Conservation (phyloP, 257 asterid genomes). For the Cordia subcordata region DNA sequence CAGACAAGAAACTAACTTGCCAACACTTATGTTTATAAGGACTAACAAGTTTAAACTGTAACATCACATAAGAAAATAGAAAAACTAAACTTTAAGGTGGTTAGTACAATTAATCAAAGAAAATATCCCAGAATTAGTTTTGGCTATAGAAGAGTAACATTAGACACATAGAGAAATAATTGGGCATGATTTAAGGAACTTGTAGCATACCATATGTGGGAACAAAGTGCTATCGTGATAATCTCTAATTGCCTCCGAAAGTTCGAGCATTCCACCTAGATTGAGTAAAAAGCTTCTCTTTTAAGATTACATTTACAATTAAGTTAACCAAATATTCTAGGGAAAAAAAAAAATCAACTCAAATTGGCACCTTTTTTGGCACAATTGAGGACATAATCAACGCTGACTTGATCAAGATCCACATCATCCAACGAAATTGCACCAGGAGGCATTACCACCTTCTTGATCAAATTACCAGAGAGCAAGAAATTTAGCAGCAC, state of each 20-base stretch:
- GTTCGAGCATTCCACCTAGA: conserved; percentile 84
- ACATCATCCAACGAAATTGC: conserved; percentile 96
- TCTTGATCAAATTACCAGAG: conserved; percentile 83
- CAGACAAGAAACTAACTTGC: too few relatives aligned
- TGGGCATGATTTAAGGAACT: background rate
- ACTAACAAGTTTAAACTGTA: too few relatives aligned
- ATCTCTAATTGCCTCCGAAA: conserved; percentile 91
- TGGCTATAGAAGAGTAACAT: too few relatives aligned
- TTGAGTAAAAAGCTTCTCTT: conserved; percentile 12
- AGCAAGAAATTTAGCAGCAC: conserved; percentile 73
- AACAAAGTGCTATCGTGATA: conserved; percentile 76
- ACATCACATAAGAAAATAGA: too few relatives aligned
- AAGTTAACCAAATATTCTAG: background rate
- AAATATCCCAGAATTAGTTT: too few relatives aligned
- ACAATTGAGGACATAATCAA: conserved; percentile 77
- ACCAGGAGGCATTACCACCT: conserved; percentile 97
- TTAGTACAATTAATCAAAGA: too few relatives aligned
- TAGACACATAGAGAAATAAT: background rate
- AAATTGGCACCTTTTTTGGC: conserved; percentile 70
- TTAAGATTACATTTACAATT: conserved; percentile 7
- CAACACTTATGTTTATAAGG: too few relatives aligned
- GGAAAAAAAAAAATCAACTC: conserved; percentile 11
- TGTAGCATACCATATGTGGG: conserved; percentile 74
- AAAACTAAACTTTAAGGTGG: too few relatives aligned
- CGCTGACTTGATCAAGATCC: conserved; percentile 98